Conservation (phyloP, 2,329 filamentous ascomycete genomes). For the Aspergillus versicolor region DNA sequence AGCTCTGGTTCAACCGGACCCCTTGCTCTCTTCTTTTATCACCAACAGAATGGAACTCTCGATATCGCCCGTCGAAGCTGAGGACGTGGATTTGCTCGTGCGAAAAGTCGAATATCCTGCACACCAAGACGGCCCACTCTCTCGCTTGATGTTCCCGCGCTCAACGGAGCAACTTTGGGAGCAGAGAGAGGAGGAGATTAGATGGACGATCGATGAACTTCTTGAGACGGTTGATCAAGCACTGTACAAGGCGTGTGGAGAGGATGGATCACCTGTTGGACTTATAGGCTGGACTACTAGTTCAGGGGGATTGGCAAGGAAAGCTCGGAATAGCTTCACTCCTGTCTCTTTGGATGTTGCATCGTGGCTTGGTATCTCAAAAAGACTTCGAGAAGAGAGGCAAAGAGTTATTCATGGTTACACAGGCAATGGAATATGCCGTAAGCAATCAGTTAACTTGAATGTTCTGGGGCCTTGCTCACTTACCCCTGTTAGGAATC, state of each 20-base stretch:
- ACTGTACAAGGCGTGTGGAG: slow-evolving; percentile 10
- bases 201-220: neutral
- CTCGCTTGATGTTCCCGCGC: slow-evolving; percentile 1
- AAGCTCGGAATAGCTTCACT: neutral
- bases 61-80: slow-evolving; percentile 3
- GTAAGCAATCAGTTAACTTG: neutral
- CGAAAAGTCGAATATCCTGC: slow-evolving; percentile 5
- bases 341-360: slow-evolving; percentile 5
- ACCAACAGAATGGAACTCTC: neutral
- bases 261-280: slow-evolving; percentile 5
- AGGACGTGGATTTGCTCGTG: slow-evolving; percentile 1
- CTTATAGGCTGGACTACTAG: slow-evolving; percentile 3
- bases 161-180: neutral
- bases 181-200: neutral
- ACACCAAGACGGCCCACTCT: neutral
- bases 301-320: neutral
- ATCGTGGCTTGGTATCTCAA: slow-evolving; percentile 4
- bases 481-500: neutral
- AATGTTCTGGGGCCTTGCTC: neutral
- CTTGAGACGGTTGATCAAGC: neutral
- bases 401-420: neutral
- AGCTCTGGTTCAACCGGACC: neutral
- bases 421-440: slow-evolving; percentile 1
- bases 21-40: neutral
- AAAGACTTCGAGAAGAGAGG: slow-evolving; percentile 3